Conservation (phyloP, 2,329 filamentous ascomycete species). For the Tolypocladium album region DNA sequence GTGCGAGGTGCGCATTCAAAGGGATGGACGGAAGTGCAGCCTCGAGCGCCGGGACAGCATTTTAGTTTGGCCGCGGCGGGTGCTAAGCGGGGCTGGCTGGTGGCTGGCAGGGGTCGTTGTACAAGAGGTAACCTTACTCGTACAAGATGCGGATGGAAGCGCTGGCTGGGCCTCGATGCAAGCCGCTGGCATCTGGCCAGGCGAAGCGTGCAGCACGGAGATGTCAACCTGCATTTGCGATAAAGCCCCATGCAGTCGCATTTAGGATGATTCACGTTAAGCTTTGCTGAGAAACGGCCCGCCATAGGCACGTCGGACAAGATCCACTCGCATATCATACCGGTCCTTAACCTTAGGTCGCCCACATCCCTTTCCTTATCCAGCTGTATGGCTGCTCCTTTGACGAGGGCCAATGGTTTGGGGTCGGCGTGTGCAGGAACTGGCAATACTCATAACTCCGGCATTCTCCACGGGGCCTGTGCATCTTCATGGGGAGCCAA, state of each 20-base stretch:
- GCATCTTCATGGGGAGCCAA: background rate
- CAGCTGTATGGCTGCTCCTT: background rate
- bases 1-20: background rate
- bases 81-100: background rate
- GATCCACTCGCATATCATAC: background rate
- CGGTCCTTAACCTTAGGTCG: background rate
- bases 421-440: background rate
- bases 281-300: background rate
- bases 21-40: background rate
- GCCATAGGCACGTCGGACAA: background rate
- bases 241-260: background rate
- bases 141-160: background rate
- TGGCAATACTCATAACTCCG: background rate
- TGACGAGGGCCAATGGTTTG: background rate
- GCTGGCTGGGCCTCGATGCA: background rate
- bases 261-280: background rate
- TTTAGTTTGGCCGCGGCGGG: background rate
- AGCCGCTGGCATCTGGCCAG: background rate
- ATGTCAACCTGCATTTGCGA: background rate
- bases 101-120: background rate
- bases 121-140: too few species aligned
- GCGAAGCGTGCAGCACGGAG: too few species aligned
- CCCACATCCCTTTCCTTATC: background rate
- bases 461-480: accelerated
- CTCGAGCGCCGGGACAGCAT: background rate